phyloP scores from a whole-genome alignment of 768 basidiomycete genomes.

The Neoboletus magnificus region DNA sequence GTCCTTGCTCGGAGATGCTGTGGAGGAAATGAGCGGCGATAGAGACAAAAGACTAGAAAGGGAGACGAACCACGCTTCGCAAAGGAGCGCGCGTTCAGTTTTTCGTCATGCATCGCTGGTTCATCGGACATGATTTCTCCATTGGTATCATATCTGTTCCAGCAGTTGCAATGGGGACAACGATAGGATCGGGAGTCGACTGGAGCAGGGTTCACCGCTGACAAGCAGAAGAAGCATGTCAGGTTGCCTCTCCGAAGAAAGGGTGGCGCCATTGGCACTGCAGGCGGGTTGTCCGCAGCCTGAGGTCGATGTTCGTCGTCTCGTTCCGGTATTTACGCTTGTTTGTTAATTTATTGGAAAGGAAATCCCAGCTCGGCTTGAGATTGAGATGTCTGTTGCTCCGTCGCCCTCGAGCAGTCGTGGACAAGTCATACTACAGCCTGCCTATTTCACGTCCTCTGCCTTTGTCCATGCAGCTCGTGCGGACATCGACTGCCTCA shows the following conservation, averaged over 20 bases:
- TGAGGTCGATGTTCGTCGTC: background rate
- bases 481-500: slow-evolving; percentile 57
- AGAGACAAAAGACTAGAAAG: background rate
- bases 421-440: slow-evolving; percentile 65
- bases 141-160: slow-evolving; percentile 67
- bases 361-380: slow-evolving; percentile 10
- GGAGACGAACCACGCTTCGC: slow-evolving; percentile 59
- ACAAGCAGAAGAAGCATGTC: slow-evolving; percentile 74
- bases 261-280: slow-evolving; percentile 15
- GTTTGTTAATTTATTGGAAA: slow-evolving; percentile 20
- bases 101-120: slow-evolving; percentile 83
- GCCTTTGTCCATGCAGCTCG: slow-evolving; percentile 63
- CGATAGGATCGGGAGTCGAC: slow-evolving; percentile 55
- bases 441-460: slow-evolving; percentile 76
- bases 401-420: slow-evolving; percentile 57
- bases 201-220: slow-evolving; percentile 39
- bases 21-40: background rate
- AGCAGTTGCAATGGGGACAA: slow-evolving; percentile 65
- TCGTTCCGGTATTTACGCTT: background rate
- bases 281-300: background rate
- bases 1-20: slow-evolving; percentile 69
- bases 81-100: slow-evolving; percentile 67
- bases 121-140: slow-evolving; percentile 84
- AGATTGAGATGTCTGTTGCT: slow-evolving; percentile 35
- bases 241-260: slow-evolving; percentile 52